Percentiles rank a stretch among this genome's conserved stretches.
These are phyloP conservation scores for Panicum virgatum DNA, from an alignment of 202 grass and related monocot genomes.

Conservation along the genomic window DNA sequence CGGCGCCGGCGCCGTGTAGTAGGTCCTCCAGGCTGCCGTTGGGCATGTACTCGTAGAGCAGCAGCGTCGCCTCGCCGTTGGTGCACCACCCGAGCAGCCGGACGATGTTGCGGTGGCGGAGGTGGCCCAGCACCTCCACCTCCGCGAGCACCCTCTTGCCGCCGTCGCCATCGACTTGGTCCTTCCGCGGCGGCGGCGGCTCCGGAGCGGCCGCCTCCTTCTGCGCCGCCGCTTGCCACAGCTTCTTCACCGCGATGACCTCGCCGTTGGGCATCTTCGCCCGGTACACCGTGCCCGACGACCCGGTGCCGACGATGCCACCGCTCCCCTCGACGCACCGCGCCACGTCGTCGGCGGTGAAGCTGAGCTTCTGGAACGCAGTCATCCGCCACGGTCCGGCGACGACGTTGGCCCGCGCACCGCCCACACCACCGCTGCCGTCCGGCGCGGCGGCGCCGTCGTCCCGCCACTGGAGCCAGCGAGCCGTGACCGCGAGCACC, in stretches of 20 bases:
- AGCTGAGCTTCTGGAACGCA: conserved; percentile 71
- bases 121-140: conserved; percentile 78
- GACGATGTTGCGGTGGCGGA: conserved; percentile 95
- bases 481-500: conserved; percentile 61
- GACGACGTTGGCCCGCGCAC: neutral
- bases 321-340: conserved; percentile 58
- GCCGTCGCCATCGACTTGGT: neutral
- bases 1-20: conserved; percentile 35
- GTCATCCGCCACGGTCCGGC: conserved; percentile 69
- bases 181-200: neutral
- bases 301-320: conserved; percentile 69
- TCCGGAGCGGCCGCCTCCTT: neutral
- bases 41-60: conserved; percentile 99
- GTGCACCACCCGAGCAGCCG: conserved; percentile 78
- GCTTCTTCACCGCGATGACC: conserved; percentile 90
- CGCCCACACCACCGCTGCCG: neutral
- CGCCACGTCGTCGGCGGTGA: conserved; percentile 81
- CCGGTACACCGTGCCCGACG: conserved; percentile 78
- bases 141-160: conserved; percentile 45
- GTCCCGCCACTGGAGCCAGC: conserved; percentile 56
- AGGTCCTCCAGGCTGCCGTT: conserved; percentile 94
- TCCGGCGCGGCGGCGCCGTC: neutral
- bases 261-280: conserved; percentile 85
- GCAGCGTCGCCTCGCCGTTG: conserved; percentile 62
- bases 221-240: conserved; percentile 56